Evolutionary conservation across 2,329 filamentous ascomycete species (phyloP).

Genomic region (Botrytis fabae): DNA sequence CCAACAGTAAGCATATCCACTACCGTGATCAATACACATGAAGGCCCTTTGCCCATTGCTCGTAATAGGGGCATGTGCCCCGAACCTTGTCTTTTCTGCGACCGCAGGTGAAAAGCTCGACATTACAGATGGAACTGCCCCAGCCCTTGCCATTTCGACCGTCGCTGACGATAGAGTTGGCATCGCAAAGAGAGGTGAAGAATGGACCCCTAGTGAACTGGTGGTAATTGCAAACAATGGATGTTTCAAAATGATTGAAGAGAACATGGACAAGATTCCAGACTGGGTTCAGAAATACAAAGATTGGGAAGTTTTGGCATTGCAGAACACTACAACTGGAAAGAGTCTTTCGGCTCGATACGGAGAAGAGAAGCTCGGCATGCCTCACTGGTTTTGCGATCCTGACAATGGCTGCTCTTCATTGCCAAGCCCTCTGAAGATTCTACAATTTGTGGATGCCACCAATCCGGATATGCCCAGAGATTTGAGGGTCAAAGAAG

Average conservation of each 20-base stretch:
- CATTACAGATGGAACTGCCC: not conserved
- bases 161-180: not conserved
- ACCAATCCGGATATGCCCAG: not conserved
- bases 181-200: too few species aligned
- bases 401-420: not conserved
- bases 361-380: not conserved
- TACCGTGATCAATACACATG: not conserved
- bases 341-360: not conserved
- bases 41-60: not conserved
- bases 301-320: not conserved
- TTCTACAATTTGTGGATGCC: slow-evolving; percentile 4
- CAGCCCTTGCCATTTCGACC: rapidly evolving
- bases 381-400: slow-evolving; percentile 8
- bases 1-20: not conserved
- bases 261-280: not conserved
- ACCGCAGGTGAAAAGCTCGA: not conserved
- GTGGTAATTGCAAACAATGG: not conserved
- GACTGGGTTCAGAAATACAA: not conserved
- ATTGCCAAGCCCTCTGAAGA: not conserved
- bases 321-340: not conserved
- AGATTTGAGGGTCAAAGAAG: not conserved
- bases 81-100: not conserved
- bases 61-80: not conserved
- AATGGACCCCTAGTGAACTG: not conserved
- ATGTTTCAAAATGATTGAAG: not conserved